Conservation (phyloP, 2,329 filamentous ascomycete genomes). For the Basipetospora chlamydospora region DNA sequence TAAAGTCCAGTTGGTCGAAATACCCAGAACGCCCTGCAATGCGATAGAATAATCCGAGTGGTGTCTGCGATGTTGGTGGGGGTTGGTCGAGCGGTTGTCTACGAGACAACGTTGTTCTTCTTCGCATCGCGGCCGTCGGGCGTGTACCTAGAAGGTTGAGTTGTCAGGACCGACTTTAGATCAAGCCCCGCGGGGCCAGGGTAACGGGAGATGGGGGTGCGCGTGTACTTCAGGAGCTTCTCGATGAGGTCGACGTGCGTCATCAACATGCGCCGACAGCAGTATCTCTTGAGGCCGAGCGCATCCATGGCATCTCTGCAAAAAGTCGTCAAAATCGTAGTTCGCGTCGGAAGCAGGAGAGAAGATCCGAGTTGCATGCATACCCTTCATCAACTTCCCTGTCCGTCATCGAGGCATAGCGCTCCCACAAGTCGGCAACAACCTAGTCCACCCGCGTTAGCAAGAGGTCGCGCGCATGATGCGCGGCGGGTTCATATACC, state of each 20-base stretch:
- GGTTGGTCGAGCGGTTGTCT: constrained; percentile 1
- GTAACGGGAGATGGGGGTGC: no score
- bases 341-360: constrained; percentile 12
- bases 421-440: constrained; percentile 93
- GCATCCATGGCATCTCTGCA: constrained; percentile 87
- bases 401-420: constrained; percentile 72
- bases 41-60: constrained; percentile 8
- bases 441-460: constrained; percentile 51
- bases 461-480: background rate
- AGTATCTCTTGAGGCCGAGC: constrained; percentile 87
- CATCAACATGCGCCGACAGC: constrained; percentile 98
- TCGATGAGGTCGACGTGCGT: constrained; percentile 98
- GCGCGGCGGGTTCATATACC: constrained; percentile 37
- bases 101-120: constrained; percentile 31
- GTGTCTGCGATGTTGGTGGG: no score
- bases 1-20: no score
- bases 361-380: constrained; percentile 12
- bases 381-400: constrained; percentile 67
- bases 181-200: no score
- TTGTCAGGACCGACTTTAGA: no score
- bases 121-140: constrained; percentile 49
- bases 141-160: constrained; percentile 32
- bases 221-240: constrained; percentile 80
- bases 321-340: no score
- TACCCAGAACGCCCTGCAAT: constrained; percentile 12